Percentiles rank a stretch among this genome's conserved stretches.
Conservation (phyloP, 73 alveolate genomes). For the Tetrahymena malaccensis region DNA sequence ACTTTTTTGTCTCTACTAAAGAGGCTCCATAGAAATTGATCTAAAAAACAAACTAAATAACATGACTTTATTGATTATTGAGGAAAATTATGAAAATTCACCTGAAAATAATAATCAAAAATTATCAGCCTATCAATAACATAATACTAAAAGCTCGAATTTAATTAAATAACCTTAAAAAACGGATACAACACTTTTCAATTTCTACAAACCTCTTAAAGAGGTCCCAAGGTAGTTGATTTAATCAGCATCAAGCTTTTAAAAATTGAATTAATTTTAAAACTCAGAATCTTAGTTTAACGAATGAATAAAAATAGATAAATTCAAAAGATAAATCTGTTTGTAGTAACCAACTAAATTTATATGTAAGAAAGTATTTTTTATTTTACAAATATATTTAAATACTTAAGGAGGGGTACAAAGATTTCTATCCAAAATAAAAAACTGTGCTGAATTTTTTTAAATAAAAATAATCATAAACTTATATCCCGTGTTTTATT, state of each 20-base stretch:
- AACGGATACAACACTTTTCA: background rate
- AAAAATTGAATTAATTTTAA: background rate
- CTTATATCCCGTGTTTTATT: too few relatives aligned
- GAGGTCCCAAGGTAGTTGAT: background rate
- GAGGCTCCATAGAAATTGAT: background rate
- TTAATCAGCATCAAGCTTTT: background rate
- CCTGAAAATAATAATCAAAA: background rate
- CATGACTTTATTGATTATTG: background rate
- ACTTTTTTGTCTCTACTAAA: background rate
- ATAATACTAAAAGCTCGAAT: background rate
- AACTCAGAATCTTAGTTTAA: background rate
- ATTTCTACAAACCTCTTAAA: background rate
- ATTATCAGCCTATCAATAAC: background rate
- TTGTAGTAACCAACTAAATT: too few relatives aligned
- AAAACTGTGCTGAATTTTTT: too few relatives aligned
- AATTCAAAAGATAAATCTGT: too few relatives aligned
- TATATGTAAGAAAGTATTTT: too few relatives aligned
- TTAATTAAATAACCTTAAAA: background rate
- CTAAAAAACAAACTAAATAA: background rate
- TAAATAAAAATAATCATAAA: too few relatives aligned
- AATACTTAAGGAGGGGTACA: too few relatives aligned
- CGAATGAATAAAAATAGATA: background rate
- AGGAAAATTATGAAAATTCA: background rate
- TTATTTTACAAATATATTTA: too few relatives aligned
- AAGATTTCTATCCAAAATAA: too few relatives aligned